phyloP scores from a whole-genome alignment of 2,329 filamentous ascomycete genomes.

The Claviceps paspali region DNA sequence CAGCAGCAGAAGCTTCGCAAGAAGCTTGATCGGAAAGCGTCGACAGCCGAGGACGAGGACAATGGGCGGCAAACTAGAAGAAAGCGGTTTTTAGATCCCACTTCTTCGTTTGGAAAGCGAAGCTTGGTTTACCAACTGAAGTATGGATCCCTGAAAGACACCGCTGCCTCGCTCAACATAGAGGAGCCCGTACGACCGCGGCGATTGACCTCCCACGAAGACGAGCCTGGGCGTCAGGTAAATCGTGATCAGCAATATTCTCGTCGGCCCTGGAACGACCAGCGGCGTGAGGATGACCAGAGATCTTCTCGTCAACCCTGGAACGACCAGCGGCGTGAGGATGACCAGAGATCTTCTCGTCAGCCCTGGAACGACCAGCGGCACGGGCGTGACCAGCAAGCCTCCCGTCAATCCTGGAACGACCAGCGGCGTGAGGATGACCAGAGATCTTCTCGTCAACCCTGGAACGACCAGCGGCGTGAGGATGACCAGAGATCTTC shows the following conservation, averaged over 20 bases:
- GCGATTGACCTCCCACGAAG: not conserved
- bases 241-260: not conserved
- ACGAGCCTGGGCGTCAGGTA: not conserved
- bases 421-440: no score
- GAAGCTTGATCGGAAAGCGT: slow-evolving; percentile 29
- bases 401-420: no score
- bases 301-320: not conserved
- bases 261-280: not conserved
- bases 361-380: not conserved
- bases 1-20: slow-evolving; percentile 33
- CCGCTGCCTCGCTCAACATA: slow-evolving; percentile 12
- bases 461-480: no score
- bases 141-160: slow-evolving; percentile 22
- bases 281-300: not conserved
- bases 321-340: not conserved
- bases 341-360: no score
- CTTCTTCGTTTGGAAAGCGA: slow-evolving; percentile 34
- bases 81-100: slow-evolving; percentile 36
- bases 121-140: slow-evolving; percentile 41
- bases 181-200: slow-evolving; percentile 13
- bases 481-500: no score
- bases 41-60: slow-evolving; percentile 18
- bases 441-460: no score
- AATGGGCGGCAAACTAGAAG: slow-evolving; percentile 27
- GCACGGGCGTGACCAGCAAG: no score